phyloP scores from a whole-genome alignment of 1,139 yeast genomes.

The Chernovozyma sophiae-reginae region DNA sequence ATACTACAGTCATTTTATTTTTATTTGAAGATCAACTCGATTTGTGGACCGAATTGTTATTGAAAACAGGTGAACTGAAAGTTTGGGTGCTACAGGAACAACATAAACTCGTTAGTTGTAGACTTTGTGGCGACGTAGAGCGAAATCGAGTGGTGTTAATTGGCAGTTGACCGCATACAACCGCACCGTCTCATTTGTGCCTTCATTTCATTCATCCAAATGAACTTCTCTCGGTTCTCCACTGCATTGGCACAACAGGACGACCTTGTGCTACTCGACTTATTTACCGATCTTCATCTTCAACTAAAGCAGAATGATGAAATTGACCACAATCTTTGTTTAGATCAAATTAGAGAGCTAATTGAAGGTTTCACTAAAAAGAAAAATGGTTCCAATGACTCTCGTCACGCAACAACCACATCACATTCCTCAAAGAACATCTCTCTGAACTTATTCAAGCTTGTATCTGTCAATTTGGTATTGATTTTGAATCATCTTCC shows the following conservation, averaged over 20 bases:
- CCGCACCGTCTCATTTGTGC: too few species aligned
- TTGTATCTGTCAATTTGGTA: constrained; percentile 29
- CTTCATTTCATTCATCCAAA: too few species aligned
- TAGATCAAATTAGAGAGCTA: neutral
- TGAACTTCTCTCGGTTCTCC: neutral
- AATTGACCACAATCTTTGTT: neutral
- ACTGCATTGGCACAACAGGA: neutral
- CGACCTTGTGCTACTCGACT: neutral
- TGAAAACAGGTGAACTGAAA: too few species aligned
- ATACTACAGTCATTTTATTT: too few species aligned
- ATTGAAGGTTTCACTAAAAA: neutral
- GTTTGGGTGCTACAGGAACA: too few species aligned
- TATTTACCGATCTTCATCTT: neutral
- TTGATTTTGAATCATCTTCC: constrained; percentile 29
- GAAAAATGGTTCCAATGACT: neutral
- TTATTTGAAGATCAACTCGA: too few species aligned
- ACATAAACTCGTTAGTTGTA: too few species aligned
- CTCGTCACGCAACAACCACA: neutral
- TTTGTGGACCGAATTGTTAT: too few species aligned
- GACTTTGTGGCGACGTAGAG: too few species aligned
- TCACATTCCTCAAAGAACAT: neutral
- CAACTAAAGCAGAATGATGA: neutral
- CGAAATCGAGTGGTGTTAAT: too few species aligned
- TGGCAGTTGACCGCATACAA: too few species aligned
- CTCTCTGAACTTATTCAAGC: constrained; percentile 25